A percentile compares a stretch with the other conserved stretches of the same genome.
Conservation (phyloP, 208 protist species). For the Trichomonas vaginalis region DNA sequence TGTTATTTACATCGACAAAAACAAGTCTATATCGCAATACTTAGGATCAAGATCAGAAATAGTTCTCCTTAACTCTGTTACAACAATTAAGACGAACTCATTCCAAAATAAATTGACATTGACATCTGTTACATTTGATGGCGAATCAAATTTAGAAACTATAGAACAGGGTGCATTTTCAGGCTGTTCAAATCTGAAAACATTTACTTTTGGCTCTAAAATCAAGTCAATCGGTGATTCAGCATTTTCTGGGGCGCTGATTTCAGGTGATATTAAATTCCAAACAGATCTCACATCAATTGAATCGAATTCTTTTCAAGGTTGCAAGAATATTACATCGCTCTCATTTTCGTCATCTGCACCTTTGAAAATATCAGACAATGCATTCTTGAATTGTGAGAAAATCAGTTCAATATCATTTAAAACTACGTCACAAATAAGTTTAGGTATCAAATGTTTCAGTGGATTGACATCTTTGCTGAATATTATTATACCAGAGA, state of each 20-base stretch:
- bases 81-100: too few relatives aligned
- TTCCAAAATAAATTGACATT: too few relatives aligned
- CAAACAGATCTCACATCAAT: not conserved
- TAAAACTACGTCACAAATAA: too few relatives aligned
- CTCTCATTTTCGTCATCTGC: not conserved
- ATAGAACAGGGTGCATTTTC: not conserved
- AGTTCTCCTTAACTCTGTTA: too few relatives aligned
- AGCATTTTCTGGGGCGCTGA: not conserved
- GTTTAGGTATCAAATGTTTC: too few relatives aligned
- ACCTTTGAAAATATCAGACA: not conserved
- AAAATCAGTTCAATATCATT: not conserved
- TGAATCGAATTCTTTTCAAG: not conserved
- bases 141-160: not conserved
- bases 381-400: not conserved
- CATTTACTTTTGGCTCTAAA: not conserved
- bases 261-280: not conserved
- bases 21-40: too few relatives aligned
- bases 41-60: too few relatives aligned
- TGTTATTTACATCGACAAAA: too few relatives aligned
- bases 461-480: too few relatives aligned
- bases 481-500: too few relatives aligned
- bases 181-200: not conserved
- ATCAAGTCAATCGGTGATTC: not conserved
- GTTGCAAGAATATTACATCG: not conserved
- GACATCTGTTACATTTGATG: too few relatives aligned